These are phyloP conservation scores for Yamagishiella unicocca DNA, from an alignment of 139 green algal genomes.

Conservation along the genomic window DNA sequence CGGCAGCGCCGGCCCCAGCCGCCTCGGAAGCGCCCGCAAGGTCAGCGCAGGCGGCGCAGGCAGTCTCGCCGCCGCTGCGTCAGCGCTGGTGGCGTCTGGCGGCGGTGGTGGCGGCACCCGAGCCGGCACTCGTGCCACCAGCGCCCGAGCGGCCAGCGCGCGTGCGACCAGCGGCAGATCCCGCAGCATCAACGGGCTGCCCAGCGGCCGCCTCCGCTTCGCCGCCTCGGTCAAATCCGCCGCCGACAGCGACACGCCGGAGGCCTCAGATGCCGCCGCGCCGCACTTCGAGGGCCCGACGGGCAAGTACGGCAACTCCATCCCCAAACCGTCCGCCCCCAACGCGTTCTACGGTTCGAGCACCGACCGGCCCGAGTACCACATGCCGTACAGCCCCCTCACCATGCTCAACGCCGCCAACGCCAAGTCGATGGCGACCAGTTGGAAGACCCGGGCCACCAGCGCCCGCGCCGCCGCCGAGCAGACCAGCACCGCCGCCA, in stretches of 20 bases:
- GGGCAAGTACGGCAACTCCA: conserved; percentile 7
- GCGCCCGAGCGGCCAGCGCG: not conserved
- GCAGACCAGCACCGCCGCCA: not conserved
- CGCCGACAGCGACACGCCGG: not conserved
- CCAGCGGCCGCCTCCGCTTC: conserved; percentile 14
- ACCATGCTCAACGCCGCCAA: not conserved
- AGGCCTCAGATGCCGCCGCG: not conserved
- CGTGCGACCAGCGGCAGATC: not conserved
- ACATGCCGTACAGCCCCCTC: not conserved
- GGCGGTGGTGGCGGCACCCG: not conserved
- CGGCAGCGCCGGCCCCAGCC: not conserved
- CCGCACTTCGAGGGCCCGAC: not conserved
- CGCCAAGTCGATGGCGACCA: not conserved
- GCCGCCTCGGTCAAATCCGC: not conserved
- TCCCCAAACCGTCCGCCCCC: conserved; percentile 33
- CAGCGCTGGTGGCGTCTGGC: not conserved
- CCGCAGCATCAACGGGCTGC: not conserved
- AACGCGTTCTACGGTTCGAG: conserved; percentile 38
- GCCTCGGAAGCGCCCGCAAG: not conserved
- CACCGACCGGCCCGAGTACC: conserved; percentile 37
- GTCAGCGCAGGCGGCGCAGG: not conserved
- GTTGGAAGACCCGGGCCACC: not conserved
- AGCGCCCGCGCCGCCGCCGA: not conserved
- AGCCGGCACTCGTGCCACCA: not conserved
- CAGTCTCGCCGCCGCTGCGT: not conserved